Conservation (phyloP, 129 eudicot genomes). For the Deinandra increscens region DNA sequence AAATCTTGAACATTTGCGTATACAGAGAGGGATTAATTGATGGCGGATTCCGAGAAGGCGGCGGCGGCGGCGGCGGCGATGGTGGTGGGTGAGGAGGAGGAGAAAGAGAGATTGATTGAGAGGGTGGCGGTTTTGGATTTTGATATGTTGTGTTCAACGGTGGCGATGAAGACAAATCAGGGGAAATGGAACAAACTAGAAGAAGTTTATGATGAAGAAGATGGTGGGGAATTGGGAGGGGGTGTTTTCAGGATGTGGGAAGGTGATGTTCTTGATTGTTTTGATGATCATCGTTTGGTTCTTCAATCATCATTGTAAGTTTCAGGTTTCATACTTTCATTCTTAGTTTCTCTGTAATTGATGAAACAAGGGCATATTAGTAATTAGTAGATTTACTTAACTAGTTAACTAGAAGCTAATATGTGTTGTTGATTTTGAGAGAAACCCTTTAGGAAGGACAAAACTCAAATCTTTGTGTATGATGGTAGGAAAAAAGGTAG, state of each 20-base stretch:
- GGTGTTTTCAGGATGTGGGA: slow-evolving; percentile 98
- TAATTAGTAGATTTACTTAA: no score
- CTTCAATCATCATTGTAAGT: slow-evolving; percentile 72
- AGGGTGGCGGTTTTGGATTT: slow-evolving; percentile 62
- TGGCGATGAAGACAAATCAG: slow-evolving; percentile 69
- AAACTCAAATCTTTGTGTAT: no score
- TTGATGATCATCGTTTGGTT: slow-evolving; percentile 63
- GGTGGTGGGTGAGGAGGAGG: slow-evolving; percentile 45
- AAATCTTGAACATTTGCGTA: slow-evolving; percentile 18
- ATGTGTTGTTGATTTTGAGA: no score
- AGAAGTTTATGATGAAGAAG: slow-evolving; percentile 21
- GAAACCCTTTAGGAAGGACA: no score
- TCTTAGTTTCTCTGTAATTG: no score
- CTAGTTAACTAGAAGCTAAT: no score
- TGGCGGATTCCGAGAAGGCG: slow-evolving; percentile 45
- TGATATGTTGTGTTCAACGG: slow-evolving; percentile 73
- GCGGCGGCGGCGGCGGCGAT: slow-evolving; percentile 27
- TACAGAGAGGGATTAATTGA: slow-evolving; percentile 29
- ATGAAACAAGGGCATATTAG: no score
- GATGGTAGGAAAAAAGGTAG: no score
- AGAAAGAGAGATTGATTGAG: slow-evolving; percentile 46
- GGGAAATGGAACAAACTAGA: slow-evolving; percentile 62
- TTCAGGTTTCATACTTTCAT: not conserved
- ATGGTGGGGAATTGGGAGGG: slow-evolving; percentile 35
- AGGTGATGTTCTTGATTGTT: slow-evolving; percentile 83